A percentile compares a stretch with the other conserved stretches of the same genome.
Conservation (phyloP, 1,284 basidiomycete genomes). For the Amylostereum areolatum region DNA sequence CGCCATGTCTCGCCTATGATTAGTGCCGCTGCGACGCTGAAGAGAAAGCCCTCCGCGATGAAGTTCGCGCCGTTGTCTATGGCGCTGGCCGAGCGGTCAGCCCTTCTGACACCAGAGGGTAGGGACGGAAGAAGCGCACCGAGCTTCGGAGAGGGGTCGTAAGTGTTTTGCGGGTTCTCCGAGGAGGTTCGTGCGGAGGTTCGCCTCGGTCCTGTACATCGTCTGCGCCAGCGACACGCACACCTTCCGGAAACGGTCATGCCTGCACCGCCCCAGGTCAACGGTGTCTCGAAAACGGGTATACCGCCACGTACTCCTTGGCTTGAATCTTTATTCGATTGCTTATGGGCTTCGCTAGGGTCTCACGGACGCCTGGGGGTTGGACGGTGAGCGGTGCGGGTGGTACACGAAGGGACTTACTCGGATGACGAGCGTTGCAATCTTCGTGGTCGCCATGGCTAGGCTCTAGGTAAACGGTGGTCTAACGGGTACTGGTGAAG, state of each 20-base stretch:
- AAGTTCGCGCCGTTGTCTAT: conserved; percentile 86
- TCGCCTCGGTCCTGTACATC: conserved; percentile 76
- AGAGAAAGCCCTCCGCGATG: conserved; percentile 84
- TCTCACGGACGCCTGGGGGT: conserved; percentile 2
- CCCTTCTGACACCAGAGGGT: background rate
- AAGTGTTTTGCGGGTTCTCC: conserved; percentile 75
- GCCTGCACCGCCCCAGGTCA: conserved; percentile 36
- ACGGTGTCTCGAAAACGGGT: background rate
- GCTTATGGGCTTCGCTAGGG: conserved; percentile 16
- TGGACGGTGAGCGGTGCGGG: background rate
- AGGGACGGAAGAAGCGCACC: conserved; percentile 38
- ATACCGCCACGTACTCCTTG: conserved; percentile 8
- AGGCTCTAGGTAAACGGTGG: no score
- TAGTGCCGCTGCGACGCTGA: conserved; percentile 68
- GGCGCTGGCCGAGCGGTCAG: conserved; percentile 59
- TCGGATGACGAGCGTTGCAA: conserved; percentile 15
- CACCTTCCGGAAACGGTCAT: conserved; percentile 69
- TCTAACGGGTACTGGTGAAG: no score
- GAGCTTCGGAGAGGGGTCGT: conserved; percentile 78
- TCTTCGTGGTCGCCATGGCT: conserved; percentile 14
- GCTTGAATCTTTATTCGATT: conserved; percentile 12
- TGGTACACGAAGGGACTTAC: conserved; percentile 2
- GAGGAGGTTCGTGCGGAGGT: conserved; percentile 72
- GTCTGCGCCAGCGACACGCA: conserved; percentile 78
- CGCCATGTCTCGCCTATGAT: conserved; percentile 80